A percentile compares a stretch with the other conserved stretches of the same genome.
These are phyloP conservation scores for Zymoseptoria tritici DNA, from an alignment of 2,329 filamentous ascomycete genomes.

Conservation along the genomic window DNA sequence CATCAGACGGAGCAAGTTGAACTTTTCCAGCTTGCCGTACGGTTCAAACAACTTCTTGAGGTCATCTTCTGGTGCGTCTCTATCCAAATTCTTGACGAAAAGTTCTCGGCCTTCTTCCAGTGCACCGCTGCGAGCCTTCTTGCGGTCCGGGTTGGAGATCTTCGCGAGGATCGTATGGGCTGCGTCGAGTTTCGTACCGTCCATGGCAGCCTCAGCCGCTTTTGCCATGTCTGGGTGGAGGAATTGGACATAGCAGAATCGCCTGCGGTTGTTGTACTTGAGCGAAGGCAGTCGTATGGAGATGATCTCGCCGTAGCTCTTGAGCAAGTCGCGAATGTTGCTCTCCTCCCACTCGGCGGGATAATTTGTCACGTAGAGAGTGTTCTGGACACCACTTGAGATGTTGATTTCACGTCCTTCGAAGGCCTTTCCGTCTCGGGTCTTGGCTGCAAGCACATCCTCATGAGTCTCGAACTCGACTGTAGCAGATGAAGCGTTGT, in stretches of 20 bases:
- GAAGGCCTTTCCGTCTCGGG: slow-evolving; percentile 73
- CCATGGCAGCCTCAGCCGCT: slow-evolving; percentile 59
- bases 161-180: slow-evolving; percentile 65
- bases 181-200: slow-evolving; percentile 62
- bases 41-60: slow-evolving; percentile 63
- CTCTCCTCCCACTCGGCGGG: slow-evolving; percentile 66
- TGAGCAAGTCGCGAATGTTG: slow-evolving; percentile 62
- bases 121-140: slow-evolving; percentile 71
- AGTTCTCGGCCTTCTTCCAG: slow-evolving; percentile 83
- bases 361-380: slow-evolving; percentile 86
- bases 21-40: slow-evolving; percentile 65
- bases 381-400: slow-evolving; percentile 66
- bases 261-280: slow-evolving; percentile 77
- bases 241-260: slow-evolving; percentile 97
- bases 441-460: slow-evolving; percentile 72
- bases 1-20: slow-evolving; percentile 63
- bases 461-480: slow-evolving; percentile 79
- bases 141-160: slow-evolving; percentile 74
- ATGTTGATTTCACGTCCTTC: slow-evolving; percentile 67
- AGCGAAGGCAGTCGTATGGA: slow-evolving; percentile 85
- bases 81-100: slow-evolving; percentile 74
- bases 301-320: slow-evolving; percentile 69
- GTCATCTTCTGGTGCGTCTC: slow-evolving; percentile 61
- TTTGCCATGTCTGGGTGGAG: slow-evolving; percentile 59
- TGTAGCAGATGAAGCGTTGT: slow-evolving; percentile 59